A percentile compares a stretch with the other conserved stretches of the same genome.
Conservation (phyloP, 805 yeast genomes). For the Zygosaccharomyces bailii region DNA sequence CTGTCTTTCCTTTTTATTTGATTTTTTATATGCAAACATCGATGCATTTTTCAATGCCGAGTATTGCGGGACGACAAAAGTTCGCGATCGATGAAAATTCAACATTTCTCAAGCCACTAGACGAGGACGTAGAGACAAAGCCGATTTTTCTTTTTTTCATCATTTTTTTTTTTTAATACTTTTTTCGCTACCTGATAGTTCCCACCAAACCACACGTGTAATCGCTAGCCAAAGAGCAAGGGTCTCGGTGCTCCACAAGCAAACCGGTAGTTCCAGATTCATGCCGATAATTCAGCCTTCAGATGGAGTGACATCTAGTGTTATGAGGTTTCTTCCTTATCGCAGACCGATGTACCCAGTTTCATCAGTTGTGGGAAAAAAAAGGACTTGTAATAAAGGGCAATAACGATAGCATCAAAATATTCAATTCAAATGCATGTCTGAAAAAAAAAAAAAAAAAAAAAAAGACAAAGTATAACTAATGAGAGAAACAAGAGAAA, state of each 20-base stretch:
- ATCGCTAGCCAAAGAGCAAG: background rate
- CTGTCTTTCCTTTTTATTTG: background rate
- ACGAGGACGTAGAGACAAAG: background rate
- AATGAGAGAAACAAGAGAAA: conserved; percentile 1
- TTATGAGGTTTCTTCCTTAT: background rate
- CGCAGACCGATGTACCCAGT: too few relatives aligned
- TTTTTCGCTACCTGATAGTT: background rate
- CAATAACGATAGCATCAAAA: too few relatives aligned
- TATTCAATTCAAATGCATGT: too few relatives aligned
- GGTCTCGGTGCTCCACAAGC: background rate
- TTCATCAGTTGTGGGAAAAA: too few relatives aligned
- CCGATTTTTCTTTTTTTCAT: background rate
- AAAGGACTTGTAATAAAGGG: too few relatives aligned
- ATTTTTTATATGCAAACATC: background rate
- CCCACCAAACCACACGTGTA: background rate
- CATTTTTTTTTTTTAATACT: background rate
- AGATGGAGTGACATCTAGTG: background rate
- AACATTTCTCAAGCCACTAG: conserved; percentile 5
- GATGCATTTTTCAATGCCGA: background rate
- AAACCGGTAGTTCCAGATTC: background rate
- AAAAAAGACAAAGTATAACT: background rate
- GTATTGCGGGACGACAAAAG: conserved; percentile 1
- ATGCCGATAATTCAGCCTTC: background rate
- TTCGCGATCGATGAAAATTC: conserved; percentile 4
- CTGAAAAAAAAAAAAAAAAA: background rate